Percentiles rank a stretch among this genome's conserved stretches.
phyloP scores from a whole-genome alignment of 768 basidiomycete species.

The Termitomyces sp. region DNA sequence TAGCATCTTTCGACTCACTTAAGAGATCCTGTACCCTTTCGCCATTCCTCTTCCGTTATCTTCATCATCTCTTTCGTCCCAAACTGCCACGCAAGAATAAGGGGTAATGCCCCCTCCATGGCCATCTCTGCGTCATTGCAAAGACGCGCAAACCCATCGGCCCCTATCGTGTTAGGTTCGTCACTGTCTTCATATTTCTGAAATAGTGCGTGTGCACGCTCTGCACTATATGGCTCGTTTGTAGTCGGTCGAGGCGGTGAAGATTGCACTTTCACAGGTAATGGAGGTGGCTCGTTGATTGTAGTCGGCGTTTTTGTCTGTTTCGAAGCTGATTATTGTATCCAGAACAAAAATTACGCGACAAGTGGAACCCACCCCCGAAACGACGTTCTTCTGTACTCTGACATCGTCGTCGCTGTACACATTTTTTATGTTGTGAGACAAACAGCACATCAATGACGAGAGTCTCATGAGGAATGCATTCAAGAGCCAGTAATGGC shows the following conservation, averaged over 20 bases:
- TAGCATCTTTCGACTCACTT: constrained; percentile 29
- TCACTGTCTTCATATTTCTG: constrained; percentile 58
- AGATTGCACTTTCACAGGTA: constrained; percentile 24
- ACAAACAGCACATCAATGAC: constrained; percentile 62
- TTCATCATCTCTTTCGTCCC: constrained; percentile 72
- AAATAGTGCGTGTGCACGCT: constrained; percentile 58
- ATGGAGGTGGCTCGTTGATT: constrained; percentile 10
- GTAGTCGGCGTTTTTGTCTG: constrained; percentile 15
- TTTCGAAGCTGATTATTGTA: neutral
- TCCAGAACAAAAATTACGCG: neutral
- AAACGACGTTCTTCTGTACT: constrained; percentile 29
- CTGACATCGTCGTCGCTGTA: constrained; percentile 47
- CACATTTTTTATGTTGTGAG: constrained; percentile 47
- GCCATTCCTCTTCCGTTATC: constrained; percentile 69
- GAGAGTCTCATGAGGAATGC: constrained; percentile 55
- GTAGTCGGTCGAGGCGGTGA: constrained; percentile 1
- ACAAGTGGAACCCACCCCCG: constrained; percentile 21
- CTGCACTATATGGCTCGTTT: constrained; percentile 47
- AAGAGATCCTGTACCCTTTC: constrained; percentile 44
- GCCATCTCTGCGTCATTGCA: constrained; percentile 71
- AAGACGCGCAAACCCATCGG: constrained; percentile 70
- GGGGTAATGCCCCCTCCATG: constrained; percentile 69
- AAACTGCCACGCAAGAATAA: constrained; percentile 77
- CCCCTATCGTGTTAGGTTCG: constrained; percentile 56
- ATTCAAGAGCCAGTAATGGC: constrained; percentile 30